Evolutionary conservation across 108 stramenopile genomes (phyloP).

Genomic region (Schizochytrium sp.): DNA sequence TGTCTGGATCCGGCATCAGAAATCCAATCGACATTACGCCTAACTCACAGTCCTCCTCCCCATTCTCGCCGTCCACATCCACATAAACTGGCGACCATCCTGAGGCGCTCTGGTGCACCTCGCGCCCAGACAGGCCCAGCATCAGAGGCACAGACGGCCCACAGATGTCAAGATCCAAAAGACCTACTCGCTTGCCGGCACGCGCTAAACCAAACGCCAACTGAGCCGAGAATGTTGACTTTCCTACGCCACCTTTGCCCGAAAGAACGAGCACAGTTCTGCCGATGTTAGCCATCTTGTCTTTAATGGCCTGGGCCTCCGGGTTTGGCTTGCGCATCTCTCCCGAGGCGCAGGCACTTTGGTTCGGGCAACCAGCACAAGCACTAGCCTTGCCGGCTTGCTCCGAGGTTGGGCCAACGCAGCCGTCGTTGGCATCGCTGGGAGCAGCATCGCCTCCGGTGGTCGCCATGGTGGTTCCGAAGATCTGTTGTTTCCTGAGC

Average conservation of each 20-base stretch:
- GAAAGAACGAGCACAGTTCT: slow-evolving; percentile 92
- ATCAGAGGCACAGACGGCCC: slow-evolving; percentile 85
- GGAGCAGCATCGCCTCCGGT: slow-evolving; percentile 18
- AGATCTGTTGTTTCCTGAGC: too few relatives aligned
- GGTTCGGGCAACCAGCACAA: slow-evolving; percentile 98
- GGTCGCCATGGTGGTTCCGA: background rate
- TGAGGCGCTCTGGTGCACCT: slow-evolving; percentile 86
- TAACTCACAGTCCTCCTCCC: slow-evolving; percentile 69
- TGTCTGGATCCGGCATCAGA: slow-evolving; percentile 89
- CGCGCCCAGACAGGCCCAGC: slow-evolving; percentile 80
- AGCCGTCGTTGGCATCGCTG: slow-evolving; percentile 77
- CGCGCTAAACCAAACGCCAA: slow-evolving; percentile 88
- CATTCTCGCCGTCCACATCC: slow-evolving; percentile 66
- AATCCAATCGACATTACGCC: slow-evolving; percentile 98
- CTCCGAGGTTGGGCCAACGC: slow-evolving; percentile 90
- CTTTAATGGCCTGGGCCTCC: slow-evolving; percentile 74
- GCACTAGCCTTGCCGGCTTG: slow-evolving; percentile 90
- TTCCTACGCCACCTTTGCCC: slow-evolving; percentile 99
- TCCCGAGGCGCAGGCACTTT: slow-evolving; percentile 89
- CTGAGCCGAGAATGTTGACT: slow-evolving; percentile 93
- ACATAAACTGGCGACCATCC: slow-evolving; percentile 99
- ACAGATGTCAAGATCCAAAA: slow-evolving; percentile 97
- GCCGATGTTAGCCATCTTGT: slow-evolving; percentile 84
- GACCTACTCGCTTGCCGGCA: slow-evolving; percentile 90
- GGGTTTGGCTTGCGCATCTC: slow-evolving; percentile 76